Evolutionary conservation across 1,284 basidiomycete species (phyloP).

Genomic region (Marasmius sp.): DNA sequence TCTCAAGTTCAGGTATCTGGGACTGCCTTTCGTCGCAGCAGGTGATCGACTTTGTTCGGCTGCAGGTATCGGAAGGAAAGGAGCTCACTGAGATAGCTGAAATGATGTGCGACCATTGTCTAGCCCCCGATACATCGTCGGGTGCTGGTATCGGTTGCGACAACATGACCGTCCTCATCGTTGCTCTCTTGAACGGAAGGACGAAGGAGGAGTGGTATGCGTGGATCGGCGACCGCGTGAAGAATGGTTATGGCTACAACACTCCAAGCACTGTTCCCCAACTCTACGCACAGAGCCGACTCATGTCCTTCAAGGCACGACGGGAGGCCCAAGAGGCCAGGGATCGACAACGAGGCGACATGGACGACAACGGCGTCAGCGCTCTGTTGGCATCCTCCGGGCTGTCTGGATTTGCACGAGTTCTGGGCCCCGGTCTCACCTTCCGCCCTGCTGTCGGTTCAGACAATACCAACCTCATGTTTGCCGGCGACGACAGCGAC

Average conservation of each 20-base stretch:
- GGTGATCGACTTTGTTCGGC: conserved; percentile 87
- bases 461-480: conserved; percentile 54
- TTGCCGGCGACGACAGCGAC: conserved; percentile 52
- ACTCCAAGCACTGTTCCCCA: conserved; percentile 72
- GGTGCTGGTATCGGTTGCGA: conserved; percentile 96
- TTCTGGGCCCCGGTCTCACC: conserved; percentile 58
- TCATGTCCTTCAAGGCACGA: conserved; percentile 59
- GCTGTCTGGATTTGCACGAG: conserved; percentile 41
- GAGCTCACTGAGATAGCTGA: conserved; percentile 84
- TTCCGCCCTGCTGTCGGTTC: conserved; percentile 53
- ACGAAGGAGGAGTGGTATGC: conserved; percentile 92
- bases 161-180: conserved; percentile 97
- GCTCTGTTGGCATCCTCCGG: conserved; percentile 27
- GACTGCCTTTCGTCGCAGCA: conserved; percentile 95
- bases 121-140: conserved; percentile 91
- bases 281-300: conserved; percentile 62
- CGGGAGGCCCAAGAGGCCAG: conserved; percentile 54
- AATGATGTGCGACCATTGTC: conserved; percentile 89
- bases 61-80: conserved; percentile 81
- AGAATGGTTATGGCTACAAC: conserved; percentile 67
- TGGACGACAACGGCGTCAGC: conserved; percentile 23
- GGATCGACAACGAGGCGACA: conserved; percentile 49
- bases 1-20: conserved; percentile 81
- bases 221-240: conserved; percentile 88
- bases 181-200: conserved; percentile 85